Evolutionary conservation across 2,329 filamentous ascomycete species (phyloP).

Genomic region (Ustulina deusta): DNA sequence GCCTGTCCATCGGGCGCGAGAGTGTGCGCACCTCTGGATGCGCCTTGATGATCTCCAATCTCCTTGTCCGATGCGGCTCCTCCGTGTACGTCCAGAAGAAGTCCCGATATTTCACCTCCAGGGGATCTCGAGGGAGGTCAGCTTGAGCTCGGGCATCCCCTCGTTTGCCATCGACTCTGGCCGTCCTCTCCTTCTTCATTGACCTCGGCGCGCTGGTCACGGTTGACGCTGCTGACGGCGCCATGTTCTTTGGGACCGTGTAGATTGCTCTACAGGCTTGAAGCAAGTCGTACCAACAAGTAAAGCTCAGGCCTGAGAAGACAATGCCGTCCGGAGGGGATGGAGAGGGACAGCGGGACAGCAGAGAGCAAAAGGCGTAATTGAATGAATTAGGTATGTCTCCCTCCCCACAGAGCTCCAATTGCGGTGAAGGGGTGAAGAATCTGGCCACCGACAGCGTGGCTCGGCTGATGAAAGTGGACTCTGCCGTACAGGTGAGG

Average conservation of each 20-base stretch:
- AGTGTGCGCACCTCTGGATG: constrained; percentile 81
- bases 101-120: constrained; percentile 63
- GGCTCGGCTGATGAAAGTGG: constrained; percentile 14
- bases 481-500: not conserved
- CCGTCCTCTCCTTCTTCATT: constrained; percentile 43
- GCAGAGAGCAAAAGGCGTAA: not conserved
- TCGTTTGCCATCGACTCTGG: constrained; percentile 44
- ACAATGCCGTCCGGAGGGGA: not conserved
- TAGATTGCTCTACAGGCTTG: not conserved
- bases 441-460: constrained; percentile 31
- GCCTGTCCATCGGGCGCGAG: not conserved
- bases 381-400: not conserved
- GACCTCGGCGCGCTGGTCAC: constrained; percentile 45
- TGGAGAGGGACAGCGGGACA: not conserved
- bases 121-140: constrained; percentile 53
- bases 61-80: constrained; percentile 91
- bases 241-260: constrained; percentile 41
- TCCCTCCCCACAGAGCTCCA: constrained; percentile 25
- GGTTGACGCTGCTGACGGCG: constrained; percentile 47
- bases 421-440: constrained; percentile 33
- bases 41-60: constrained; percentile 96
- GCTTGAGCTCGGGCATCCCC: constrained; percentile 33
- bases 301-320: not conserved
- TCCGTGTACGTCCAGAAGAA: constrained; percentile 99
- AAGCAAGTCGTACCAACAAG: not conserved